Evolutionary conservation across 805 yeast genomes (phyloP).

Genomic region (Candida odintsovae): DNA sequence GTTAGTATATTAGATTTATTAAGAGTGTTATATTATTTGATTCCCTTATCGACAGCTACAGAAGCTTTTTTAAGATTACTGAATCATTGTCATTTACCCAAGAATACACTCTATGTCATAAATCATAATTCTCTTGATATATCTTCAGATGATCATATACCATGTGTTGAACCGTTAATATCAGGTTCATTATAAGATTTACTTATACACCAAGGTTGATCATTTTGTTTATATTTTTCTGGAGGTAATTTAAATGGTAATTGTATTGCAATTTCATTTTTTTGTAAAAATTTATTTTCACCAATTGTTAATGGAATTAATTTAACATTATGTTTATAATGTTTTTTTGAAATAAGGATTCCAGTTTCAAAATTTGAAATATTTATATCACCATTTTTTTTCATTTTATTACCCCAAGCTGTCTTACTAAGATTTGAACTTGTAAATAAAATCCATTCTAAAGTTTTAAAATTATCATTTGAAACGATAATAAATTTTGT

Average conservation of each 20-base stretch:
- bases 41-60: too few species aligned
- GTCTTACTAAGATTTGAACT: slow-evolving; percentile 70
- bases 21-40: too few species aligned
- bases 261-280: slow-evolving; percentile 27
- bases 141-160: too few species aligned
- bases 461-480: slow-evolving; percentile 40
- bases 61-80: too few species aligned
- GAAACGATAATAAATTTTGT: slow-evolving; percentile 61
- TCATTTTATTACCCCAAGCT: slow-evolving; percentile 65
- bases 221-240: slow-evolving; percentile 29
- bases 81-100: too few species aligned
- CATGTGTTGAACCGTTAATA: background rate
- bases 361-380: slow-evolving; percentile 51
- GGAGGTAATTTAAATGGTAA: slow-evolving; percentile 55
- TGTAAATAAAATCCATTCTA: slow-evolving; percentile 68
- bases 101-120: too few species aligned
- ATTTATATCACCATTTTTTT: slow-evolving; percentile 15
- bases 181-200: background rate
- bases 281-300: slow-evolving; percentile 20
- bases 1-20: too few species aligned
- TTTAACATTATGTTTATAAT: slow-evolving; percentile 10
- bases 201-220: slow-evolving; percentile 42
- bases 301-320: slow-evolving; percentile 41
- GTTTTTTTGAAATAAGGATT: slow-evolving; percentile 34
- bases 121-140: too few species aligned